phyloP scores from a whole-genome alignment of 2,329 filamentous ascomycete species.

The Metarhizium anisopliae region DNA sequence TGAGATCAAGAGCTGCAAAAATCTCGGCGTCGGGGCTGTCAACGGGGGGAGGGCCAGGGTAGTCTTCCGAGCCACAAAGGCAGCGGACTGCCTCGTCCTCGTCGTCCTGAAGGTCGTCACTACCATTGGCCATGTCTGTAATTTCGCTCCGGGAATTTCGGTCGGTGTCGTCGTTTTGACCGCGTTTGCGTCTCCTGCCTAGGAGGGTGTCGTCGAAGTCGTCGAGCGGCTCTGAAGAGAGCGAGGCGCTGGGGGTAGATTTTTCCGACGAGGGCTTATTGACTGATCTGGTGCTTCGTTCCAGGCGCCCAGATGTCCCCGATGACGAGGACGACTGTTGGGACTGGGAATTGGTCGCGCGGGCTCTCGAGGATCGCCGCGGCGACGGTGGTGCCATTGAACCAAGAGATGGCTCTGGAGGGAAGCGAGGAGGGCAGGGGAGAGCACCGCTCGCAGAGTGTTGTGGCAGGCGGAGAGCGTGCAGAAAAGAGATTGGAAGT shows the following conservation, averaged over 20 bases:
- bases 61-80: conserved; percentile 89
- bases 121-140: conserved; percentile 50
- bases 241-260: conserved; percentile 63
- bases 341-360: conserved; percentile 65
- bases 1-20: conserved; percentile 52
- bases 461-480: background rate
- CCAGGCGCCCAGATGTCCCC: conserved; percentile 65
- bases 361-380: conserved; percentile 86
- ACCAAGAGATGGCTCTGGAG: conserved; percentile 12
- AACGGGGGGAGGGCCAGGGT: conserved; percentile 70
- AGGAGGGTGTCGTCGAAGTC: conserved; percentile 64
- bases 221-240: conserved; percentile 60
- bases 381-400: conserved; percentile 59
- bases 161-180: conserved; percentile 52
- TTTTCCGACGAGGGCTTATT: conserved; percentile 68
- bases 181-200: conserved; percentile 71
- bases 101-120: conserved; percentile 60
- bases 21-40: conserved; percentile 49
- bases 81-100: conserved; percentile 94
- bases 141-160: conserved; percentile 32
- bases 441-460: background rate
- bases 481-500: background rate
- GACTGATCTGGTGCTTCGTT: conserved; percentile 64
- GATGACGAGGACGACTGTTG: conserved; percentile 75
- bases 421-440: conserved; percentile 12